Percentiles rank a stretch among this genome's conserved stretches.
phyloP scores from a whole-genome alignment of 2,329 filamentous ascomycete genomes.

The Lanzia echinophila region DNA sequence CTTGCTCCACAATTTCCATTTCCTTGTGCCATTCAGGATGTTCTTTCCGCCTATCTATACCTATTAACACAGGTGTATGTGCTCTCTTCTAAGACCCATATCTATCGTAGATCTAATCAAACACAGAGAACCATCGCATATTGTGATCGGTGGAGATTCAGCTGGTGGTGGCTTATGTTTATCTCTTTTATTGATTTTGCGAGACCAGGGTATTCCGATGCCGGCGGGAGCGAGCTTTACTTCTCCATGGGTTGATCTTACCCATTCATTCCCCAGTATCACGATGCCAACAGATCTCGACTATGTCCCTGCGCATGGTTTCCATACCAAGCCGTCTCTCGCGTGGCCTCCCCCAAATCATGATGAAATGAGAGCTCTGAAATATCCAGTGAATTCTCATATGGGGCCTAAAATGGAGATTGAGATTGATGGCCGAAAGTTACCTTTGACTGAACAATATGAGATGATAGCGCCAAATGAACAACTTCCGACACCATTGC shows the following conservation, averaged over 20 bases:
- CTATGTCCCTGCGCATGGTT: conserved; percentile 82
- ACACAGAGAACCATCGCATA: conserved; percentile 66
- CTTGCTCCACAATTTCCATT: conserved; percentile 93
- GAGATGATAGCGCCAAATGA: too few species aligned
- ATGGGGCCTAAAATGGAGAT: too few species aligned
- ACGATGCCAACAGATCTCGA: conserved; percentile 65
- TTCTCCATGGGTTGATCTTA: conserved; percentile 93
- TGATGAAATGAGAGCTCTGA: conserved; percentile 56
- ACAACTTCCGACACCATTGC: too few species aligned
- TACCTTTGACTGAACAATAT: too few species aligned
- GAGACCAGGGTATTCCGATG: conserved; percentile 75
- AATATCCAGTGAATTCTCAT: conserved; percentile 21
- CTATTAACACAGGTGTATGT: conserved; percentile 52
- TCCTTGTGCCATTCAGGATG: conserved; percentile 86
- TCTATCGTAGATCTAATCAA: too few species aligned
- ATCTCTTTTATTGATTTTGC: conserved; percentile 48
- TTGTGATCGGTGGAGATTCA: conserved; percentile 85
- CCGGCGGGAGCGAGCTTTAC: conserved; percentile 87
- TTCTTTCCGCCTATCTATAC: conserved; percentile 78
- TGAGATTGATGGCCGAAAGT: too few species aligned
- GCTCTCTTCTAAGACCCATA: too few species aligned
- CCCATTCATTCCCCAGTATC: conserved; percentile 93
- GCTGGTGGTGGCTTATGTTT: conserved; percentile 74
- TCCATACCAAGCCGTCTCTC: conserved; percentile 80
- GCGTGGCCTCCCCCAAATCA: conserved; percentile 91